phyloP scores from a whole-genome alignment of 305 asterid species.

The Petunia hybrid region DNA sequence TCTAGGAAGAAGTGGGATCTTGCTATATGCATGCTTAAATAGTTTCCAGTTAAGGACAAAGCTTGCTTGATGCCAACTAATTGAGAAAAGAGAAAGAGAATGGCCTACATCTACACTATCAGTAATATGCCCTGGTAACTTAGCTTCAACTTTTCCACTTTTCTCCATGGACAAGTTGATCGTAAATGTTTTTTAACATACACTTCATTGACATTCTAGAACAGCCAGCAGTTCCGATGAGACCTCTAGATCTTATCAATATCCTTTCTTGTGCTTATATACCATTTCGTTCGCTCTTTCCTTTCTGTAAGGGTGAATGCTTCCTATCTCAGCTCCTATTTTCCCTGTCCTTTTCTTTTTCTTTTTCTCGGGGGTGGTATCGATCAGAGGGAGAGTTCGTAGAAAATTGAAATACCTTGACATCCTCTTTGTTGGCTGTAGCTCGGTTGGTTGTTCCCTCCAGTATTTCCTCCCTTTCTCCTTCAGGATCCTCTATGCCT shows the following conservation, averaged over 20 bases:
- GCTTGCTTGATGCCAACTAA: no score
- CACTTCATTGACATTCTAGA: no score
- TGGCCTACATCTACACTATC: no score
- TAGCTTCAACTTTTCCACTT: neutral
- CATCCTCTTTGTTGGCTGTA: slow-evolving; percentile 38
- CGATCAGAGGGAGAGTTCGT: neutral
- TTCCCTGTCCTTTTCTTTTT: neutral
- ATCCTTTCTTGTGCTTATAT: neutral
- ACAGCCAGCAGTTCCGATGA: neutral
- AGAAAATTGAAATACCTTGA: slow-evolving; percentile 36
- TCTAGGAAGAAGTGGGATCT: no score
- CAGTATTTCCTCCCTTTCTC: slow-evolving; percentile 33
- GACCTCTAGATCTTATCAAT: neutral
- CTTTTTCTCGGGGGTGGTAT: neutral
- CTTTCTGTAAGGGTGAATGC: neutral
- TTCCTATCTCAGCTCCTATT: no score
- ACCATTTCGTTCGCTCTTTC: neutral
- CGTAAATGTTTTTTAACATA: neutral
- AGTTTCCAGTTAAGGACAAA: no score
- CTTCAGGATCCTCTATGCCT: slow-evolving; percentile 24
- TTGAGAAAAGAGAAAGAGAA: no score
- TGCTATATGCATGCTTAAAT: no score
- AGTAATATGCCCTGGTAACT: neutral
- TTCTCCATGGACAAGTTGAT: neutral
- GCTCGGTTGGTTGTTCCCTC: slow-evolving; percentile 25